A percentile compares a stretch with the other conserved stretches of the same genome.
phyloP scores from a whole-genome alignment of 805 yeast species.

The Starmerella davenportii region DNA sequence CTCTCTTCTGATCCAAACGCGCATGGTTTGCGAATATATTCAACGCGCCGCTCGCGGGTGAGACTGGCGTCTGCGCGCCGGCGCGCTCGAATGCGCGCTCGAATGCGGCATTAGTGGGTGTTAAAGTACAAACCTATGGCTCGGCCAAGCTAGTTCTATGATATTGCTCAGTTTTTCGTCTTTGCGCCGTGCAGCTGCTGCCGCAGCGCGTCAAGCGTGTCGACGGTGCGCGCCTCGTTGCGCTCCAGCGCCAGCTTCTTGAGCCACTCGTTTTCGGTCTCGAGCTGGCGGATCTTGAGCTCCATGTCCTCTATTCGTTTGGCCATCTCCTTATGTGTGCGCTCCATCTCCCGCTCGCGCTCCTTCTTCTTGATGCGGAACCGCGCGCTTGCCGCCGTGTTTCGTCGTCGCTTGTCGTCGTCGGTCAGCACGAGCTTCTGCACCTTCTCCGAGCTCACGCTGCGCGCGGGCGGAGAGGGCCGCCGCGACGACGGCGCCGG shows the following conservation, averaged over 20 bases:
- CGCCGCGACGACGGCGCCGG: neutral
- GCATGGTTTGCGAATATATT: too few species aligned
- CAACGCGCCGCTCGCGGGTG: too few species aligned
- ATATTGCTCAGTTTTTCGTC: too few species aligned
- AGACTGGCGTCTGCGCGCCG: too few species aligned
- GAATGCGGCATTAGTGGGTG: too few species aligned
- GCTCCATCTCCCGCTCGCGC: slow-evolving; percentile 82
- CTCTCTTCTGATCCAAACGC: too few species aligned
- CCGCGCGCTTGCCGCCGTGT: slow-evolving; percentile 88
- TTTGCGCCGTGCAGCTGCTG: slow-evolving; percentile 2
- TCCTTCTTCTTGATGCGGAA: slow-evolving; percentile 82
- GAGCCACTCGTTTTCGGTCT: slow-evolving; percentile 81
- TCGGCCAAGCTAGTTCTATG: too few species aligned
- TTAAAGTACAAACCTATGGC: too few species aligned
- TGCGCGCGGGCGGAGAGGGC: neutral
- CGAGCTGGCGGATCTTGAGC: slow-evolving; percentile 59
- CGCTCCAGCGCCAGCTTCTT: slow-evolving; percentile 71
- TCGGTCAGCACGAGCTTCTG: slow-evolving; percentile 21
- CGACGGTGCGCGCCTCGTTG: slow-evolving; percentile 25
- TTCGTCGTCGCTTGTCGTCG: slow-evolving; percentile 63
- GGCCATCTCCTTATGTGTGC: slow-evolving; percentile 50
- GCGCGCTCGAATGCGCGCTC: too few species aligned
- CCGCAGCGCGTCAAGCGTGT: slow-evolving; percentile 17
- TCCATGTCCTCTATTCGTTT: slow-evolving; percentile 51
- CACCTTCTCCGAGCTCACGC: neutral